Evolutionary conservation across 371 early-diverging fungal species (phyloP).

Genomic region (Apophysomyces ossiformis): DNA sequence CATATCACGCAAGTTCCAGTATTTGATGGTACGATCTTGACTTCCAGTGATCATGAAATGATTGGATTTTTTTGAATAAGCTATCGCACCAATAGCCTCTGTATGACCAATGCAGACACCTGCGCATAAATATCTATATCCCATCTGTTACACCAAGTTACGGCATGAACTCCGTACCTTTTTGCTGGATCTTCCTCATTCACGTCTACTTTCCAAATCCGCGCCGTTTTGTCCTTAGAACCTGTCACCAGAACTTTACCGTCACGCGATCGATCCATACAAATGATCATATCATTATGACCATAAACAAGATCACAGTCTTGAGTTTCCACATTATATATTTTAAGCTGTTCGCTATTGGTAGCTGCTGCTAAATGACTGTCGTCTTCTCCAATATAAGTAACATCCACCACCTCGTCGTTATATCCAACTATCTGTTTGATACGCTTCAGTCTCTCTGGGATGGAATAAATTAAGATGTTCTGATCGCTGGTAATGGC

Average conservation of each 20-base stretch:
- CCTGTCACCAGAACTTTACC: constrained; percentile 82
- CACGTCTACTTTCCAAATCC: constrained; percentile 75
- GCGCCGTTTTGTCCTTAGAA: constrained; percentile 87
- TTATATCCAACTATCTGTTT: constrained; percentile 95
- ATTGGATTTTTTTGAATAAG: constrained; percentile 64
- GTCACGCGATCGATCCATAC: constrained; percentile 69
- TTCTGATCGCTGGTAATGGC: constrained; percentile 91
- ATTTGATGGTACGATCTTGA: constrained; percentile 93
- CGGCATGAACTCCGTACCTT: constrained; percentile 5
- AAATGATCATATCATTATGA: constrained; percentile 87
- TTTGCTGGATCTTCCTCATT: constrained; percentile 39
- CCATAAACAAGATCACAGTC: constrained; percentile 88
- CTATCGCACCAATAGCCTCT: constrained; percentile 88
- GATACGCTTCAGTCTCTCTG: constrained; percentile 55
- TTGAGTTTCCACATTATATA: constrained; percentile 81
- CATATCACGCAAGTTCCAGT: constrained; percentile 80
- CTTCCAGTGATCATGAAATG: constrained; percentile 84
- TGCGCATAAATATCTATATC: constrained; percentile 58
- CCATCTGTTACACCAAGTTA: not conserved
- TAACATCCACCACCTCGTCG: constrained; percentile 91
- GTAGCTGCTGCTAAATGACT: constrained; percentile 86
- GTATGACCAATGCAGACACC: constrained; percentile 90
- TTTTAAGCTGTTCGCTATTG: constrained; percentile 88
- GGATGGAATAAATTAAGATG: constrained; percentile 75
- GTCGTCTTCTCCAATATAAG: constrained; percentile 75